A percentile compares a stretch with the other conserved stretches of the same genome.
Evolutionary conservation across 1,284 basidiomycete genomes (phyloP).

Genomic region (Pascua guehoae): DNA sequence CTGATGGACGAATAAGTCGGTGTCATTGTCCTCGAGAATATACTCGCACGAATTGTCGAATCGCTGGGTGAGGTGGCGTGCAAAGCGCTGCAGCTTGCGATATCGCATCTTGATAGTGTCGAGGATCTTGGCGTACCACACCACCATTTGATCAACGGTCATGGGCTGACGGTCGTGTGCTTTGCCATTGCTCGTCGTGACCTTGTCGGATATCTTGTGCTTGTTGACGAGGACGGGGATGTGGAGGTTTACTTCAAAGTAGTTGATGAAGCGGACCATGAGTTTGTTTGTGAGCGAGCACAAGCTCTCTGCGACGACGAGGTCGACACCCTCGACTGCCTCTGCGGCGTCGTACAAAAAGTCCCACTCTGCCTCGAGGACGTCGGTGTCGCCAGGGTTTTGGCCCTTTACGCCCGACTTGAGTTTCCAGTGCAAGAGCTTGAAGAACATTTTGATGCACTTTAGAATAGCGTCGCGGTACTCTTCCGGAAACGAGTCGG

Average conservation of each 20-base stretch:
- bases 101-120: conserved; percentile 90
- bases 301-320: conserved; percentile 88
- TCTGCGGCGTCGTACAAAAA: conserved; percentile 92
- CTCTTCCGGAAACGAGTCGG: conserved; percentile 77
- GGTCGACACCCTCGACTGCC: conserved; percentile 81
- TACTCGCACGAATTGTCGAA: conserved; percentile 98
- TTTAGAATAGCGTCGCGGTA: conserved; percentile 88
- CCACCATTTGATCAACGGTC: conserved; percentile 74
- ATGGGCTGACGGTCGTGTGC: conserved; percentile 52
- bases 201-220: neutral
- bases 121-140: conserved; percentile 89
- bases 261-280: conserved; percentile 83
- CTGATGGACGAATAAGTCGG: conserved; percentile 74
- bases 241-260: conserved; percentile 89
- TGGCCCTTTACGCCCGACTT: conserved; percentile 88
- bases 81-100: conserved; percentile 89
- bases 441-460: conserved; percentile 87
- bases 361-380: conserved; percentile 93
- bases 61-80: conserved; percentile 72
- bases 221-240: conserved; percentile 56
- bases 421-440: conserved; percentile 89
- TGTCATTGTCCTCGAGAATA: conserved; percentile 70
- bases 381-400: conserved; percentile 96
- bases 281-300: conserved; percentile 86
- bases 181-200: conserved; percentile 6